These are phyloP conservation scores for Discostella stelligeroides DNA, from an alignment of 108 stramenopile species.

Conservation along the genomic window DNA sequence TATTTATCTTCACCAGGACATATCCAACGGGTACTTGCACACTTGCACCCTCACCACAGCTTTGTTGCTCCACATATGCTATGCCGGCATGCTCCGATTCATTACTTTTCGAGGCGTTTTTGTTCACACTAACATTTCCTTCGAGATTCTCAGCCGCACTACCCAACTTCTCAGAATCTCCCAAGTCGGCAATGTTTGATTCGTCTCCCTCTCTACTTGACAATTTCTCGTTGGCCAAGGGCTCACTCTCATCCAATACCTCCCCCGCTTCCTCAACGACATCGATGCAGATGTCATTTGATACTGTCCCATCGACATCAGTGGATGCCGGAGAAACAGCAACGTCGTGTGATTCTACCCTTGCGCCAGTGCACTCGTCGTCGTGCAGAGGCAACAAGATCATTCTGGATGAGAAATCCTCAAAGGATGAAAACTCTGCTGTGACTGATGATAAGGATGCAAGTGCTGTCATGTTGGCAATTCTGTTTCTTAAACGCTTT, in stretches of 20 bases:
- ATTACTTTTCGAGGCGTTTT: not conserved
- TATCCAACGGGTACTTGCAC: constrained; percentile 30
- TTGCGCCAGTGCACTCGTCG: constrained; percentile 37
- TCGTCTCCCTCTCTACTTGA: not conserved
- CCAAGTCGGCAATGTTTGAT: not conserved
- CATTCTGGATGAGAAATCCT: constrained; percentile 43
- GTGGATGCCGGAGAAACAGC: not conserved
- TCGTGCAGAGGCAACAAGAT: constrained; percentile 40
- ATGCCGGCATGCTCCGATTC: not conserved
- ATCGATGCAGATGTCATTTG: not conserved
- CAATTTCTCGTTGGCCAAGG: not conserved
- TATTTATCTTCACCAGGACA: constrained; percentile 17
- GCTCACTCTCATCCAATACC: not conserved
- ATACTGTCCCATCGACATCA: not conserved
- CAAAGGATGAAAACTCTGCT: constrained; percentile 34
- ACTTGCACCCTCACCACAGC: not conserved
- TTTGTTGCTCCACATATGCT: not conserved
- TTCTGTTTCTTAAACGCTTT: not conserved
- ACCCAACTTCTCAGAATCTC: not conserved
- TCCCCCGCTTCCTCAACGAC: not conserved
- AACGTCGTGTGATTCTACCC: constrained; percentile 25
- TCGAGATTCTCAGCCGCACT: not conserved
- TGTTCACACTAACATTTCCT: not conserved
- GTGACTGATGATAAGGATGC: constrained; percentile 8
- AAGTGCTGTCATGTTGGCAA: not conserved